phyloP scores from a whole-genome alignment of 2,329 filamentous ascomycete genomes.

The Reticulascus tulasneorum region DNA sequence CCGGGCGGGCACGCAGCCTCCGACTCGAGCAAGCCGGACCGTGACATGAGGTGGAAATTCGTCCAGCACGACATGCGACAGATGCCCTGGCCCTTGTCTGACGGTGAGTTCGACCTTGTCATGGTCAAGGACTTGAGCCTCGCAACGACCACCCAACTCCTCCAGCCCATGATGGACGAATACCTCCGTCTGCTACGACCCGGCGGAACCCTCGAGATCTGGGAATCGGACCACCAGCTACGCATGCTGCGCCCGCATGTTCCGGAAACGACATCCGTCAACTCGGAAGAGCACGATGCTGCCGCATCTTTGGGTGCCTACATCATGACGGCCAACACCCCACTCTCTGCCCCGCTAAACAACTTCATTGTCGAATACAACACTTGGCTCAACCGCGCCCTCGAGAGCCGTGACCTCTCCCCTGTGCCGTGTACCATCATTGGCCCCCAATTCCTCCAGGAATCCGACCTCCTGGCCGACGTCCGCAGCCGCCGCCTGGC shows the following conservation, averaged over 20 bases:
- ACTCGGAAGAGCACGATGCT: slow-evolving; percentile 23
- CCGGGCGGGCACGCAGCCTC: slow-evolving; percentile 42
- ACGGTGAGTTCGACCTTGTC: slow-evolving; percentile 80
- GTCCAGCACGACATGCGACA: slow-evolving; percentile 81
- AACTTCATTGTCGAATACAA: slow-evolving; percentile 81
- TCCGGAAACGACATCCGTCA: slow-evolving; percentile 42
- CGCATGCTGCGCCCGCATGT: slow-evolving; percentile 80
- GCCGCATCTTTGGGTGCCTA: slow-evolving; percentile 75
- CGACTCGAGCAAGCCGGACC: slow-evolving; percentile 46
- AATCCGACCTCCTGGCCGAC: slow-evolving; percentile 66
- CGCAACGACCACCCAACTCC: slow-evolving; percentile 53
- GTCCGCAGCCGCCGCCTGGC: slow-evolving; percentile 73
- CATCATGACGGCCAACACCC: slow-evolving; percentile 75
- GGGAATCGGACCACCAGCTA: slow-evolving; percentile 83
- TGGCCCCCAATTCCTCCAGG: slow-evolving; percentile 73
- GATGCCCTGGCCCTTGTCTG: slow-evolving; percentile 70
- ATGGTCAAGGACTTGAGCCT: slow-evolving; percentile 83
- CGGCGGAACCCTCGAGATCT: slow-evolving; percentile 78
- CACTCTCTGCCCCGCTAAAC: slow-evolving; percentile 77
- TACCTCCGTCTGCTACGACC: slow-evolving; percentile 71
- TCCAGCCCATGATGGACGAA: slow-evolving; percentile 59
- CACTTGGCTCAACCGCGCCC: slow-evolving; percentile 70
- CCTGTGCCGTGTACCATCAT: slow-evolving; percentile 76
- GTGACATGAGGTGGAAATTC: slow-evolving; percentile 83
- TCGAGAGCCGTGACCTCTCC: slow-evolving; percentile 67